Evolutionary conservation across 805 yeast genomes (phyloP).

Genomic region (Dipodascus geniculatus): DNA sequence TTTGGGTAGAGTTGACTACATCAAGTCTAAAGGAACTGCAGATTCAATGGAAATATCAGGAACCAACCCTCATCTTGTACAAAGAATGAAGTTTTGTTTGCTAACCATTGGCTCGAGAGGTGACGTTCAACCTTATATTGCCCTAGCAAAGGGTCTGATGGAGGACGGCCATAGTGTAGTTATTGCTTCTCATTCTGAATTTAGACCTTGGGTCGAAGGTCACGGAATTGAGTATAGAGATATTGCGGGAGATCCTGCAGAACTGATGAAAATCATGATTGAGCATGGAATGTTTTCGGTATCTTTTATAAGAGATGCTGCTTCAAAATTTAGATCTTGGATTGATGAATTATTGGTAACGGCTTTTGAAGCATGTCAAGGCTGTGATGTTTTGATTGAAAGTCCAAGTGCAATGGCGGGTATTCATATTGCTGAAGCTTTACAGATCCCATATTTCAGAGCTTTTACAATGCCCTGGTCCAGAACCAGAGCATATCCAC

Average conservation of each 20-base stretch:
- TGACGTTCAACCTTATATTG: conserved; percentile 93
- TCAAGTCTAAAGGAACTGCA: not conserved
- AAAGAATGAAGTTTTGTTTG: conserved; percentile 42
- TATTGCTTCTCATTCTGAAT: conserved; percentile 80
- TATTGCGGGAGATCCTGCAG: conserved; percentile 89
- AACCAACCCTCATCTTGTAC: not conserved
- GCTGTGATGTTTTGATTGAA: conserved; percentile 72
- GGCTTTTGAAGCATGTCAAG: conserved; percentile 82
- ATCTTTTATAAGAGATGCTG: conserved; percentile 72
- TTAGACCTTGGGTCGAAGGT: conserved; percentile 56
- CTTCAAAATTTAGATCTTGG: conserved; percentile 71
- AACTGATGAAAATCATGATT: conserved; percentile 86
- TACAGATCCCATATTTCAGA: conserved; percentile 79
- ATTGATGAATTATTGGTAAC: conserved; percentile 56
- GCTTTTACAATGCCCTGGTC: conserved; percentile 99
- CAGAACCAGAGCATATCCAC: conserved; percentile 88
- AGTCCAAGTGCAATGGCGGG: conserved; percentile 98
- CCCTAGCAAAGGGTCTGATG: conserved; percentile 67
- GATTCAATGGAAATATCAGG: not conserved
- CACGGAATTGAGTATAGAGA: conserved; percentile 59
- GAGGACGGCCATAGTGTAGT: conserved; percentile 75
- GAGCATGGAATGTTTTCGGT: conserved; percentile 81
- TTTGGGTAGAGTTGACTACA: conserved; percentile 21
- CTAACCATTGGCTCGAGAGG: conserved; percentile 93
- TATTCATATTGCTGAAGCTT: conserved; percentile 86